Conservation (phyloP, 495 filamentous ascomycete genomes). For the Aspergillus affinis region DNA sequence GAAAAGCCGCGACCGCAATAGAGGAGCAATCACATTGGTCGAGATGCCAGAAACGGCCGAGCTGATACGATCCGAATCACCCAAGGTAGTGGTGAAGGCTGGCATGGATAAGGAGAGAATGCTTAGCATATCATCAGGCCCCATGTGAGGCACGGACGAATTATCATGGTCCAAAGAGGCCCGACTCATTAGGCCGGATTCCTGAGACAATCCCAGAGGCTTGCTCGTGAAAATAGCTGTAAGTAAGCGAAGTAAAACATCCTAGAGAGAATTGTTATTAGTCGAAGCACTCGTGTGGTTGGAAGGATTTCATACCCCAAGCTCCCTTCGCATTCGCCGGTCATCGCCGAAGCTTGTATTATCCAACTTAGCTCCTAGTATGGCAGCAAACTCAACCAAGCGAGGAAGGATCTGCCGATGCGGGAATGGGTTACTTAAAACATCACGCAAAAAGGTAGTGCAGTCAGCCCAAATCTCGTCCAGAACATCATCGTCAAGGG, state of each 20-base stretch:
- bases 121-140: conserved; percentile 74
- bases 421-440: conserved; percentile 91
- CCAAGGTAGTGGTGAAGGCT: conserved; percentile 78
- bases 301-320: conserved; percentile 64
- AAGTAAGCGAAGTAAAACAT: conserved; percentile 82
- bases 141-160: conserved; percentile 38
- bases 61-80: conserved; percentile 80
- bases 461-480: conserved; percentile 99
- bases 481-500: conserved; percentile 96
- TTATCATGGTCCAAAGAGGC: conserved; percentile 46
- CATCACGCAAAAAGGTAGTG: conserved; percentile 83
- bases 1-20: conserved; percentile 80
- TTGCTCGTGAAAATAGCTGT: conserved; percentile 89
- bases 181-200: conserved; percentile 39
- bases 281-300: background rate
- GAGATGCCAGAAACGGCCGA: conserved; percentile 78
- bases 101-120: conserved; percentile 79
- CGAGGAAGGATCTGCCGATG: conserved; percentile 88
- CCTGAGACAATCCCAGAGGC: conserved; percentile 60
- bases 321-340: conserved; percentile 85
- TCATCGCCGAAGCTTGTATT: conserved; percentile 98
- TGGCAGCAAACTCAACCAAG: conserved; percentile 82
- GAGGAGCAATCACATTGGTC: conserved; percentile 76
- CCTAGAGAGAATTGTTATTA: conserved; percentile 53
- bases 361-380: conserved; percentile 89